Percentiles rank a stretch among this genome's conserved stretches.
Evolutionary conservation across 805 yeast genomes (phyloP).

Genomic region (Saccharomycopsis javanensis): DNA sequence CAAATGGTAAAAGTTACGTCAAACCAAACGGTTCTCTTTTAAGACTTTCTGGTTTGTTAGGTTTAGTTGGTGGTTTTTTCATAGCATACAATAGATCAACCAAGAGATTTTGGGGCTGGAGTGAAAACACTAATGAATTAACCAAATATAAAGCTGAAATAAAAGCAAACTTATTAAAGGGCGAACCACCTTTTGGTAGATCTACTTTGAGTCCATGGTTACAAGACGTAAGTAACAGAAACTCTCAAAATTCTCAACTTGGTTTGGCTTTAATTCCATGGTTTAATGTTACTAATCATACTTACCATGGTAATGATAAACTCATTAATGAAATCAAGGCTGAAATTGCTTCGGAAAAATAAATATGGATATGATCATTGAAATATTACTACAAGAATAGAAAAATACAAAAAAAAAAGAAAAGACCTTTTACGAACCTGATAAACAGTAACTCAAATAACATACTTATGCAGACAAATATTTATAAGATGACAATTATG

Average conservation of each 20-base stretch:
- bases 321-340: conserved; percentile 36
- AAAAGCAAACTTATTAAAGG: conserved; percentile 54
- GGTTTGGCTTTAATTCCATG: conserved; percentile 59
- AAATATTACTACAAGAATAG: background rate
- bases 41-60: conserved; percentile 53
- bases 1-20: conserved; percentile 34
- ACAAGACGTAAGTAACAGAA: conserved; percentile 67
- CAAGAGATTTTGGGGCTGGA: conserved; percentile 67
- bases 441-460: background rate
- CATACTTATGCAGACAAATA: background rate
- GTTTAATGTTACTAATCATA: conserved; percentile 76
- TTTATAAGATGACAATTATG: background rate
- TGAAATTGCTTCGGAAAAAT: conserved; percentile 21
- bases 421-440: background rate
- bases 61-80: conserved; percentile 64
- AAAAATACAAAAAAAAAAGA: background rate
- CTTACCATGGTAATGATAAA: conserved; percentile 65
- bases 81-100: conserved; percentile 59
- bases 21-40: conserved; percentile 46
- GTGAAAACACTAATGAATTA: conserved; percentile 66
- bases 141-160: conserved; percentile 63
- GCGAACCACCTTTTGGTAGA: conserved; percentile 57
- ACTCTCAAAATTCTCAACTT: conserved; percentile 62
- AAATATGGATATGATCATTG: background rate
- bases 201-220: conserved; percentile 57